Base-by-base conservation (phyloP, 2,329 filamentous ascomycete genomes). In the Chalaropsis ovoidea region DNA sequence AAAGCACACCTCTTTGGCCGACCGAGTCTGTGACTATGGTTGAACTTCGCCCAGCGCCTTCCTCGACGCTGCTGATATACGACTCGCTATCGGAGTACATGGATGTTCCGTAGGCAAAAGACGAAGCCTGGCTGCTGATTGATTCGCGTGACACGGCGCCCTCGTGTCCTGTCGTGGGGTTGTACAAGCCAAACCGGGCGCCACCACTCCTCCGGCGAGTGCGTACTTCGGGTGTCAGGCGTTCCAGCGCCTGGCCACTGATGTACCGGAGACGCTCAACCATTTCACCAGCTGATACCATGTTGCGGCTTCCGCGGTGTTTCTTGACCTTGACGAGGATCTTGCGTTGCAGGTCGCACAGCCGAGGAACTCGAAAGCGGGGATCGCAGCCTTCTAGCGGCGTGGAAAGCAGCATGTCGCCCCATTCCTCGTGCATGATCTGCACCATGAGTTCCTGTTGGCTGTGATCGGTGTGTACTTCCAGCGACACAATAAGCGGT, bases 371-470 rank as follows among this genome's bases (percentile, higher is more conserved):
- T 4, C 78, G 77, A 65, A 81, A 78, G 15, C 74, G 76, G 0
- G 84, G 78, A 72, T 83, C 73, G 70, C 78, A 77, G 70, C 78
- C 75, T 22, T 81, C 78, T 22, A 76, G 80, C 45, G 77, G 77
- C 64, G 76, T 71, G 24, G 90, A 86, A 11, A 96, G 79, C 5
- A 97, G 79, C 71, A 88, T 77, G 0, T 83, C 86, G 49, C 81
- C 82, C 91, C 92, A 99, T 69, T 89, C 87, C 70, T 96, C 85
- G 69, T 86, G 86, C 88, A 99, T 96, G 69, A 97, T 95, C 65
- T 89, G 83, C 11, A 96, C 92, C 89, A 97, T 96, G 62, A 88
- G 82, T 69, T 90, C 85, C 74, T 99, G 94, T 74, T 97, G 93
- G 64, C 89, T 84, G 1, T 81, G 77, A 68, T 87, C 84, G 15